Evolutionary conservation across 495 filamentous ascomycete genomes (phyloP), one percentile per base, ranked within the genome.

Genomic region (Letharia columbiana): DNA sequence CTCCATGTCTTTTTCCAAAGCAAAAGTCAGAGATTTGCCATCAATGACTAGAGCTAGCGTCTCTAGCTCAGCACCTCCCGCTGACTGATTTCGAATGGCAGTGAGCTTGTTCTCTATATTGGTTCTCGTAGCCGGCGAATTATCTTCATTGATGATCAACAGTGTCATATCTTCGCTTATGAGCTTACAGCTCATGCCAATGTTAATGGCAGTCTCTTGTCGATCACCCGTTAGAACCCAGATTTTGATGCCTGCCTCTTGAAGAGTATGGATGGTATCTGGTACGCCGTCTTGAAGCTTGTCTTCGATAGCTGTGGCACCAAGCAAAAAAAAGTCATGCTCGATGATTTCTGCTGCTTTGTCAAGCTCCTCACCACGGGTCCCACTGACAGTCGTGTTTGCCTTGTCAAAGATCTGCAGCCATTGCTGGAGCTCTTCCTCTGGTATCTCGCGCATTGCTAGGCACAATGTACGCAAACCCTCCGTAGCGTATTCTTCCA

Each of bases 161-260:
- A 99, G 81, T 65, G 92, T 96, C 95, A 99, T 99, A 68, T 99
- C 95, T 75, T 99, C 95, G 59, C 91, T 96, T 57, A 99, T 91
- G 35, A 99, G 82, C 79, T 97, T 98, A 77, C 95, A 99, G 72
- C 91, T 96, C 95, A 99, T 99, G 65, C 95, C 95, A 71, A 99
- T 99, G 73, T 99, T 99, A 79, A 99, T 99, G 60, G 95, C 95
- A 59, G 95, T 99, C 74, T 99, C 95, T 74, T 99, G 95, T 72
- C 95, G 83, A 80, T 99, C 95, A 71, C 95, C 95, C 49, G 95
- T 99, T 74, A 99, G 77, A 31, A 99, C 95, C 94, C 95, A 99
- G 57, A 99, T 86, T 78, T 99, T 99, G 76, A 99, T 98, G 40
- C 94, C 94, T 31, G 95, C 95, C 65, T 91, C 89, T 73, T 99